These are phyloP conservation scores for Paracorniculantispora psalliotae DNA, from an alignment of 2,329 filamentous ascomycete genomes.

Conservation along the genomic window DNA sequence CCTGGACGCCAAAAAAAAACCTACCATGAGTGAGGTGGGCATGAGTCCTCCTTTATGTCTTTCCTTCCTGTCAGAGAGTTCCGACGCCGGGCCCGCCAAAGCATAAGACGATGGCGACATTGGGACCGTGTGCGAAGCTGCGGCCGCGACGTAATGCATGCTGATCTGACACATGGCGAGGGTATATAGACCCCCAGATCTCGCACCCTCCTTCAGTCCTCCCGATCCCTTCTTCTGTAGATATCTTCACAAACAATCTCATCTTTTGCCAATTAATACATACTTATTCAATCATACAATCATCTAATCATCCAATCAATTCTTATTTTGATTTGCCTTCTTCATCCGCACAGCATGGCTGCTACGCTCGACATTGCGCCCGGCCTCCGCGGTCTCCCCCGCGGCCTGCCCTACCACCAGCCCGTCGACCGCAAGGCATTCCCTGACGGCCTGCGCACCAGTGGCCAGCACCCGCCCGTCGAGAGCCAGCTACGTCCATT, in stretches of 20 bases:
- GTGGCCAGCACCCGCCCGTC: conserved; percentile 67
- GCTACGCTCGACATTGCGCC: conserved; percentile 8
- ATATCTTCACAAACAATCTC: not conserved
- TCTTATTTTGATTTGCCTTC: not conserved
- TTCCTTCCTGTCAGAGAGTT: too few species aligned
- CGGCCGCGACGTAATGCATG: not conserved
- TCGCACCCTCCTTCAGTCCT: conserved; percentile 18
- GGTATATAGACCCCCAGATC: conserved; percentile 17
- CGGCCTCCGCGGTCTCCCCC: conserved; percentile 10
- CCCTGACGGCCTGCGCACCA: conserved; percentile 46
- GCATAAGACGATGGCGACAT: too few species aligned
- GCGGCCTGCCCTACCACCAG: conserved; percentile 9
- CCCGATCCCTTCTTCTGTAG: conserved; percentile 20
- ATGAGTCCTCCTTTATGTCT: not conserved
- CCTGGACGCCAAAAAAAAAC: conserved; percentile 9
- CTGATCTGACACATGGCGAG: not conserved
- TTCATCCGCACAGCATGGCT: not conserved
- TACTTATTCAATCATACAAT: not conserved
- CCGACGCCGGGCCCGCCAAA: too few species aligned
- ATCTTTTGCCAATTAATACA: not conserved
- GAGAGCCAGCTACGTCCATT: conserved; percentile 63
- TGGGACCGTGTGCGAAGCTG: too few species aligned
- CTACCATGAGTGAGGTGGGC: not conserved
- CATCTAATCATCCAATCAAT: not conserved
- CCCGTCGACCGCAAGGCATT: conserved; percentile 27